Conservation (phyloP, 305 asterid genomes). For the Euphrasia arctica region DNA sequence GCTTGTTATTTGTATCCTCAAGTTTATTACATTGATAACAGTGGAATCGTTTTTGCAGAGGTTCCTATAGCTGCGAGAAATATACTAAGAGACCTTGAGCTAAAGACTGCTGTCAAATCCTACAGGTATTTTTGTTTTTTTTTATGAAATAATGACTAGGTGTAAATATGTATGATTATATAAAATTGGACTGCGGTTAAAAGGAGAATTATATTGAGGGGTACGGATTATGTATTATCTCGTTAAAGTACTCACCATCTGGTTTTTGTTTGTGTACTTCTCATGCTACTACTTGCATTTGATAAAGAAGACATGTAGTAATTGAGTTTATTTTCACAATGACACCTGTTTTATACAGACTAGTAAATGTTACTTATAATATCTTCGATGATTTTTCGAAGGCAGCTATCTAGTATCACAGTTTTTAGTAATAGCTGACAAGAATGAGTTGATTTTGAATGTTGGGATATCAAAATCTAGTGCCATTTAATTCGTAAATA, state of each 20-base stretch:
- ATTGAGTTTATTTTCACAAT: background rate
- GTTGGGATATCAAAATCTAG: background rate
- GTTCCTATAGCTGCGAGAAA: conserved; percentile 81
- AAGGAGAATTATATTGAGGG: background rate
- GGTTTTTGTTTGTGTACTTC: background rate
- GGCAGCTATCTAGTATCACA: background rate
- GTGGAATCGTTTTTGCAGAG: conserved; percentile 44
- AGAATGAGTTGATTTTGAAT: background rate
- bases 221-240: background rate
- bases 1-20: conserved; percentile 3
- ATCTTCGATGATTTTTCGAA: background rate
- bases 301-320: background rate
- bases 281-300: conserved; percentile 9
- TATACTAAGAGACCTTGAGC: conserved; percentile 80
- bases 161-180: conserved; percentile 3
- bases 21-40: conserved; percentile 16
- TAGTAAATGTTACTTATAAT: background rate
- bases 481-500: background rate
- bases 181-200: background rate
- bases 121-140: conserved; percentile 47
- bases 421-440: background rate
- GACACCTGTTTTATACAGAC: background rate
- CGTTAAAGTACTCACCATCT: background rate
- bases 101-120: conserved; percentile 81
- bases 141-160: conserved; percentile 8